phyloP scores from a whole-genome alignment of 2,329 filamentous ascomycete species.

The Stagonosporopsis cucurbitacearum region DNA sequence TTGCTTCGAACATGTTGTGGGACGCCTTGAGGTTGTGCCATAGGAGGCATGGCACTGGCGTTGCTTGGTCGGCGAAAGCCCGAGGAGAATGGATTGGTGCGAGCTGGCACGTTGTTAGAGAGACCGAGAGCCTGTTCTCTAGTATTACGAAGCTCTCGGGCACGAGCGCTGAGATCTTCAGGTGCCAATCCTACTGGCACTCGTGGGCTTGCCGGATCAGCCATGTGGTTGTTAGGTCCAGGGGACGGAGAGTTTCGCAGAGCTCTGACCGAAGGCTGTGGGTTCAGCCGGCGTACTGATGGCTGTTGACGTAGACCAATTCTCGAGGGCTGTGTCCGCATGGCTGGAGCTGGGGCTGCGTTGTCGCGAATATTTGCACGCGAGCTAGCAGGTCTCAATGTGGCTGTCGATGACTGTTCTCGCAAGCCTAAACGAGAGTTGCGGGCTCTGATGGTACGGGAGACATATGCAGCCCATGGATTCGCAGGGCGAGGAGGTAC shows the following conservation, averaged over 20 bases:
- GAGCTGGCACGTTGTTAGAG: constrained; percentile 32
- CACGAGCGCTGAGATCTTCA: constrained; percentile 44
- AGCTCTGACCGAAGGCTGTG: constrained; percentile 46
- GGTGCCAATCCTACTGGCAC: constrained; percentile 36
- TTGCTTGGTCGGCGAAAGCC: constrained; percentile 40
- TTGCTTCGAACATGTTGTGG: constrained; percentile 39
- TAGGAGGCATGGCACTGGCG: constrained; percentile 24
- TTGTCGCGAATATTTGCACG: constrained; percentile 45
- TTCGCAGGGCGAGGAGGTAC: constrained; percentile 37
- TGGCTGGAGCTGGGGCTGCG: constrained; percentile 10
- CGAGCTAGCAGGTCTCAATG: constrained; percentile 43
- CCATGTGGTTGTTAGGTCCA: constrained; percentile 22
- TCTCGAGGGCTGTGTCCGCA: constrained; percentile 47
- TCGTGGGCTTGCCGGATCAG: constrained; percentile 18
- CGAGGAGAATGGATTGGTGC: constrained; percentile 47
- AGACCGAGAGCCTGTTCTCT: constrained; percentile 42
- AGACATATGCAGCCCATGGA: constrained; percentile 47
- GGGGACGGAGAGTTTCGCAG: constrained; percentile 44
- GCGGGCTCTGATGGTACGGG: constrained; percentile 31
- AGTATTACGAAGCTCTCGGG: constrained; percentile 47
- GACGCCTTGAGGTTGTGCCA: constrained; percentile 17
- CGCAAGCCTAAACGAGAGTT: constrained; percentile 46
- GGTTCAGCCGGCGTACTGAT: constrained; percentile 44
- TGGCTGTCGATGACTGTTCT: constrained; percentile 50
- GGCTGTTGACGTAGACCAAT: constrained; percentile 46